Evolutionary conservation across 164 flowering plant genomes (phyloP).

Genomic region (Aristolochia contorta): DNA sequence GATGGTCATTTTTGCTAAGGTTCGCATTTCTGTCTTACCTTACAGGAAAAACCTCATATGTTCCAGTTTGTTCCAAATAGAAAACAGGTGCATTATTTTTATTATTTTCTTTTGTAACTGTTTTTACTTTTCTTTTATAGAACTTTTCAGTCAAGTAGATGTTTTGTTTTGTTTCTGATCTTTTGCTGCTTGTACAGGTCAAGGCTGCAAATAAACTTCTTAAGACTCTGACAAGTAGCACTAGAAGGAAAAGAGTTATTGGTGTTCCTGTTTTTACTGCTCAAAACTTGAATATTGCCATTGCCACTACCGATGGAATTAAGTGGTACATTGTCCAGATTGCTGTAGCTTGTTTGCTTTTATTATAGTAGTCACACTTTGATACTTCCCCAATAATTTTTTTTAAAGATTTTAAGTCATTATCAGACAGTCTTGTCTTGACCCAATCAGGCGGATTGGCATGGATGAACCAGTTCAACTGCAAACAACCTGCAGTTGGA

Average conservation of each 20-base stretch:
- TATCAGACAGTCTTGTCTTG: no score
- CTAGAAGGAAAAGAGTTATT: slow-evolving; percentile 37
- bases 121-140: background rate
- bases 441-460: no score
- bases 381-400: no score
- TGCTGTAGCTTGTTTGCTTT: background rate
- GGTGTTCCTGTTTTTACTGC: slow-evolving; percentile 97
- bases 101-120: slow-evolving; percentile 1
- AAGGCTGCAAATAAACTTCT: slow-evolving; percentile 85
- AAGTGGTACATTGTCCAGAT: slow-evolving; percentile 49
- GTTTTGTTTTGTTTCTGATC: slow-evolving; percentile 2
- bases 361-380: no score
- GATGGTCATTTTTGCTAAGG: background rate
- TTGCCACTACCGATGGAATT: slow-evolving; percentile 76
- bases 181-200: slow-evolving; percentile 36
- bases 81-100: slow-evolving; percentile 48
- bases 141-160: background rate
- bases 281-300: slow-evolving; percentile 87
- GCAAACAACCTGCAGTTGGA: no score
- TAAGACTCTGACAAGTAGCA: slow-evolving; percentile 34
- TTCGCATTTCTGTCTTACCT: background rate
- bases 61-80: slow-evolving; percentile 90
- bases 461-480: no score
- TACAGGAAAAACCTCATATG: slow-evolving; percentile 84
- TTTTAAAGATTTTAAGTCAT: background rate